Conservation (phyloP, 202 grass and related monocot species). For the Musa balbisiana region DNA sequence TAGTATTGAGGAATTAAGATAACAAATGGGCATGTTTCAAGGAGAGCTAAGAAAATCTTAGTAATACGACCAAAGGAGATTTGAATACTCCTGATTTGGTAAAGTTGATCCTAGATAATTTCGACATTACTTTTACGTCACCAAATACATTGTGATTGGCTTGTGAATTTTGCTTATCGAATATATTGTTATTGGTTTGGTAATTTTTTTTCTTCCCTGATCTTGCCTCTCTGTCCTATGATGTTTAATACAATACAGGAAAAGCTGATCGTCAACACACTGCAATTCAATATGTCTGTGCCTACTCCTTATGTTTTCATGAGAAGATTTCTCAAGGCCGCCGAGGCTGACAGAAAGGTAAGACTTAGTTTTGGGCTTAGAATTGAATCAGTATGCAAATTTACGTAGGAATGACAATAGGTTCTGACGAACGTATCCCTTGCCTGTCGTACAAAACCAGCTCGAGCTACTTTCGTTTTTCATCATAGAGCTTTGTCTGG, state of each 20-base stretch:
- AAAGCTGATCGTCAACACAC: constrained; percentile 48
- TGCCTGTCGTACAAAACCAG: constrained; percentile 26
- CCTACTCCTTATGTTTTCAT: constrained; percentile 90
- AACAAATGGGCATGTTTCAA: too few relatives aligned
- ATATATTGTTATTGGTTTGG: too few relatives aligned
- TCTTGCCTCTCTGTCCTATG: background rate
- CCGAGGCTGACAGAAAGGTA: constrained; percentile 79
- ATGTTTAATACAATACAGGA: constrained; percentile 35
- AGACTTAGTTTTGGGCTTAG: constrained; percentile 18
- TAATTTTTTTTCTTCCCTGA: background rate
- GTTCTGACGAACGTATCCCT: background rate
- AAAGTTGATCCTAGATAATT: too few relatives aligned
- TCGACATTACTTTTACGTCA: too few relatives aligned
- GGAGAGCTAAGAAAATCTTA: too few relatives aligned
- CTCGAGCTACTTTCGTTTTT: constrained; percentile 73
- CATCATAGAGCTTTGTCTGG: constrained; percentile 75
- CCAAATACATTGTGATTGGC: too few relatives aligned
- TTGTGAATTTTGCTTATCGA: too few relatives aligned
- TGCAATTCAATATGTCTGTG: constrained; percentile 86
- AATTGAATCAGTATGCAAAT: constrained; percentile 4
- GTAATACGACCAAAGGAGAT: too few relatives aligned
- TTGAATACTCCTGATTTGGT: too few relatives aligned
- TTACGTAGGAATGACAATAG: background rate
- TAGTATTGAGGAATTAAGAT: too few relatives aligned
- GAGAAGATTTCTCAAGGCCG: constrained; percentile 89